These are phyloP conservation scores for Nitzschia palea DNA, from an alignment of 108 stramenopile species.

Conservation along the genomic window DNA sequence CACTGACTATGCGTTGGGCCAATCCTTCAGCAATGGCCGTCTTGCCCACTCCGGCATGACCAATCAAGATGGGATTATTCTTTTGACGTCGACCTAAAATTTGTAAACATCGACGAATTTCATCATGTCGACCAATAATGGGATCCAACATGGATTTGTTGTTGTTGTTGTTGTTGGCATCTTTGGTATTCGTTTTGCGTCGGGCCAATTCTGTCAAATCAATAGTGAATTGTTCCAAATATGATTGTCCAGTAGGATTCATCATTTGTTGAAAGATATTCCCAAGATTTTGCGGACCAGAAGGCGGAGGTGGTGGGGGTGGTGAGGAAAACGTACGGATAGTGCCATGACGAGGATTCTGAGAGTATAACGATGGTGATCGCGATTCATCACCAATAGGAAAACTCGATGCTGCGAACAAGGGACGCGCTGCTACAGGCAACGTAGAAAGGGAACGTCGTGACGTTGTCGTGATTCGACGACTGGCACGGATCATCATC, in stretches of 20 bases:
- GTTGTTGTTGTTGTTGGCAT: background rate
- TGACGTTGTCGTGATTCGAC: too few relatives aligned
- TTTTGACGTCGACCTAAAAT: constrained; percentile 92
- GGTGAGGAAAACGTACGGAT: background rate
- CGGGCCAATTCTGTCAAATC: constrained; percentile 86
- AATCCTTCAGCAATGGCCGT: constrained; percentile 84
- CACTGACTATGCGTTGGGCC: constrained; percentile 69
- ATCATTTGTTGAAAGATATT: constrained; percentile 35
- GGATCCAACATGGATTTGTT: constrained; percentile 81
- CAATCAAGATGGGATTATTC: constrained; percentile 95
- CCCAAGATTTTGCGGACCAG: constrained; percentile 24
- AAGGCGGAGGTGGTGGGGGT: background rate
- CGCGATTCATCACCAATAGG: too few relatives aligned
- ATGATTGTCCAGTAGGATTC: constrained; percentile 17
- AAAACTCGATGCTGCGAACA: background rate
- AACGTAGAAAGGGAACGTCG: background rate
- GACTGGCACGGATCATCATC: too few relatives aligned
- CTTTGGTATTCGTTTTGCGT: constrained; percentile 25
- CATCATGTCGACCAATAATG: constrained; percentile 96
- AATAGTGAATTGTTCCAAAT: constrained; percentile 81
- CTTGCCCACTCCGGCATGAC: constrained; percentile 52
- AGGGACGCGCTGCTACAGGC: background rate
- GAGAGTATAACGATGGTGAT: too few relatives aligned
- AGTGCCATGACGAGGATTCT: too few relatives aligned
- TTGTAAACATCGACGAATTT: constrained; percentile 90